A percentile compares a stretch with the other conserved stretches of the same genome.
phyloP scores from a whole-genome alignment of 2,329 filamentous ascomycete genomes.

The Aspergillus sp. region DNA sequence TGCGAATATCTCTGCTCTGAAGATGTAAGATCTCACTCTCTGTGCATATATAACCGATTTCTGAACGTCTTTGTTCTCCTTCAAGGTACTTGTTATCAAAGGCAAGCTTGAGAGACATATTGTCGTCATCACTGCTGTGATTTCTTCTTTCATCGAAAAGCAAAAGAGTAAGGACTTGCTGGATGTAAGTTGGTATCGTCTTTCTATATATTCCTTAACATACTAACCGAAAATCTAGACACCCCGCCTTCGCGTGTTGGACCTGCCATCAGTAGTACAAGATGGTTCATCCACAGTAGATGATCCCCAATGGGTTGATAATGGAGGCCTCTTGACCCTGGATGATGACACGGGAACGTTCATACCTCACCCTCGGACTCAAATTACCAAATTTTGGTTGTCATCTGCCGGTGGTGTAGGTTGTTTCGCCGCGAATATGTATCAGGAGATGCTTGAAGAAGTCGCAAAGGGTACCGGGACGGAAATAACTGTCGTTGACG shows the following conservation, averaged over 20 bases:
- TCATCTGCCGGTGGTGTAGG: slow-evolving; percentile 22
- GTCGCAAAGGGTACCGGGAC: slow-evolving; percentile 30
- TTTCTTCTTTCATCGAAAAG: slow-evolving; percentile 28
- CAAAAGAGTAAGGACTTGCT: slow-evolving; percentile 32
- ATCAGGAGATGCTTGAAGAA: slow-evolving; percentile 20
- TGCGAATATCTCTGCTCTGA: slow-evolving; percentile 24
- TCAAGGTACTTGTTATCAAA: slow-evolving; percentile 29
- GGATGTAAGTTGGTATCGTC: slow-evolving; percentile 25
- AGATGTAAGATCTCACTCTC: slow-evolving; percentile 21
- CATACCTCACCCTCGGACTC: slow-evolving; percentile 8
- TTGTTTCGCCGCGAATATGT: slow-evolving; percentile 20
- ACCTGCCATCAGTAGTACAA: slow-evolving; percentile 16
- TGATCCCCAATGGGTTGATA: background rate
- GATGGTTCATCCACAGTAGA: slow-evolving; percentile 1
- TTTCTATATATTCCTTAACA: background rate
- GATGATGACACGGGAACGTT: slow-evolving; percentile 19
- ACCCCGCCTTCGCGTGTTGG: slow-evolving; percentile 28
- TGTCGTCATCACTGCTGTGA: slow-evolving; percentile 12
- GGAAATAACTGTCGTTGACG: slow-evolving; percentile 21
- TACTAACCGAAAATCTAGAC: slow-evolving; percentile 18
- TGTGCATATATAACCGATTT: background rate
- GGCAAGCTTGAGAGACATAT: slow-evolving; percentile 15
- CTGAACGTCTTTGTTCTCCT: background rate
- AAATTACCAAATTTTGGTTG: slow-evolving; percentile 25
- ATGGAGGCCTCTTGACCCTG: slow-evolving; percentile 12